A percentile compares a stretch with the other conserved stretches of the same genome.
These are phyloP conservation scores for Alternaria sp. DNA, from an alignment of 2,329 filamentous ascomycete genomes.

Conservation along the genomic window DNA sequence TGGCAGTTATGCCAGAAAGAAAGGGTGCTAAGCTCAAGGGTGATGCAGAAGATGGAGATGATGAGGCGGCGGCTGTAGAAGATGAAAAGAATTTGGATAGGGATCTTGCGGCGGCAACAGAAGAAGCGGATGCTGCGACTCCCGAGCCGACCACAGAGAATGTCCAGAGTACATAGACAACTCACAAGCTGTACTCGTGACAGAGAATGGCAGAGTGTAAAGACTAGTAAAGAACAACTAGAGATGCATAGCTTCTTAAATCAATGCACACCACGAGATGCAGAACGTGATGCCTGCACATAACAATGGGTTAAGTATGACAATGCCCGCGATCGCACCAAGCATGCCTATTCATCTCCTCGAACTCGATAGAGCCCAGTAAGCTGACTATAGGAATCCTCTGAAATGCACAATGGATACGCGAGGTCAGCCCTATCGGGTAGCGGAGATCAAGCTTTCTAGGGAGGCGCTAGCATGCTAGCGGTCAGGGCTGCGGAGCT, in stretches of 20 bases:
- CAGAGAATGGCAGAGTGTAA: not conserved
- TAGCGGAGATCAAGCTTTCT: conserved; percentile 45
- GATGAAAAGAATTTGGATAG: conserved; percentile 10
- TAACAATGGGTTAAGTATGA: no score
- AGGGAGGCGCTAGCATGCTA: conserved; percentile 32
- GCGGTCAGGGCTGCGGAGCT: conserved; percentile 17
- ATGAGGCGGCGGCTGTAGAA: conserved; percentile 19
- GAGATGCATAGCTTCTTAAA: not conserved
- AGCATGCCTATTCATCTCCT: not conserved
- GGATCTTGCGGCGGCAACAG: conserved; percentile 14
- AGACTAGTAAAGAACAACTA: not conserved
- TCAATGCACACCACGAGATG: not conserved
- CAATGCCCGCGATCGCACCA: no score
- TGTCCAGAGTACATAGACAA: not conserved
- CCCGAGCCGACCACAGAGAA: conserved; percentile 2
- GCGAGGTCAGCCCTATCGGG: conserved; percentile 22
- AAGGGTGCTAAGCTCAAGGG: conserved; percentile 78
- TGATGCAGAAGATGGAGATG: conserved; percentile 25
- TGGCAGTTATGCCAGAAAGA: conserved; percentile 86
- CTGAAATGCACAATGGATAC: not conserved
- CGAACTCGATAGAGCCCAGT: not conserved
- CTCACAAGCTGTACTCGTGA: not conserved
- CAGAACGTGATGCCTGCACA: no score
- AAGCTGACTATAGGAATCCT: not conserved
- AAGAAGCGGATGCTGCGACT: conserved; percentile 8